phyloP scores from a whole-genome alignment of 2,329 filamentous ascomycete species.

The Colletotrichum horii region DNA sequence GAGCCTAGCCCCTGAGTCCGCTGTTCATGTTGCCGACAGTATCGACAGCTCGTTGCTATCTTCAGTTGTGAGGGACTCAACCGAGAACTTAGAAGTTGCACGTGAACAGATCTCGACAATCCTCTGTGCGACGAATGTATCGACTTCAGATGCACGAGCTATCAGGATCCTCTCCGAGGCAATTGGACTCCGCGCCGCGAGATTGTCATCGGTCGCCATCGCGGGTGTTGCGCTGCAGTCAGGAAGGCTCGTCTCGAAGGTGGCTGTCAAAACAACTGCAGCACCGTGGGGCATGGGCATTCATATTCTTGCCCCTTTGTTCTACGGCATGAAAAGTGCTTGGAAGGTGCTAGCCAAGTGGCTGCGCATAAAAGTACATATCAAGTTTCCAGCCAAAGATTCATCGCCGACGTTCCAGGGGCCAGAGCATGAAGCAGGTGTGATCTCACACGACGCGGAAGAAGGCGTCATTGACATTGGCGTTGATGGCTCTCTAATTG shows the following conservation, averaged over 20 bases:
- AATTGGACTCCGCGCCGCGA: conserved; percentile 25
- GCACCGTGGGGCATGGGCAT: neutral
- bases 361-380: neutral
- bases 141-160: conserved; percentile 64
- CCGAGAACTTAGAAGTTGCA: conserved; percentile 57
- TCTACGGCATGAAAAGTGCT: neutral
- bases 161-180: conserved; percentile 59
- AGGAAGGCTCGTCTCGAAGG: conserved; percentile 5
- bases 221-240: conserved; percentile 27
- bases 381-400: neutral
- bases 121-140: conserved; percentile 49
- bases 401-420: neutral
- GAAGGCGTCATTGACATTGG: conserved; percentile 65
- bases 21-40: conserved; percentile 67
- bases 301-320: neutral
- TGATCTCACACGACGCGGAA: conserved; percentile 26
- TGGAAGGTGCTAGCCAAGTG: neutral
- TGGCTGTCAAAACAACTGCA: neutral
- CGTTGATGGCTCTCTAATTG: conserved; percentile 74
- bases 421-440: no score
- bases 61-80: conserved; percentile 64
- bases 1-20: neutral
- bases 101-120: conserved; percentile 21
- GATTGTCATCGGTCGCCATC: conserved; percentile 26
- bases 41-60: conserved; percentile 73